Percentiles rank a stretch among this genome's conserved stretches.
phyloP scores from a whole-genome alignment of 2,329 filamentous ascomycete species.

The Stachybotrys chartarum region DNA sequence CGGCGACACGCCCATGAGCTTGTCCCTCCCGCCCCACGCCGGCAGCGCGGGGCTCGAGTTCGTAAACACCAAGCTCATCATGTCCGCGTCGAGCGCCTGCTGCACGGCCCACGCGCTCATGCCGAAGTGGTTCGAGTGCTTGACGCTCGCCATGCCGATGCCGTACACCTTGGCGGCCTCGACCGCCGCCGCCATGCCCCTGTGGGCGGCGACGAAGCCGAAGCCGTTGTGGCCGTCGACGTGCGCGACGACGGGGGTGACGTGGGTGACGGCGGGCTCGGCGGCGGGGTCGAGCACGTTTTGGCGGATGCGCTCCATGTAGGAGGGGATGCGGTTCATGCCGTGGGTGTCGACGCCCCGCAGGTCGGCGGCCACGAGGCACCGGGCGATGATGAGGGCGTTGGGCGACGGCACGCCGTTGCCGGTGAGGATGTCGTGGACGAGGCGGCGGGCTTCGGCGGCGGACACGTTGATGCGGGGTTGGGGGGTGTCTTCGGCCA shows the following conservation, averaged over 20 bases:
- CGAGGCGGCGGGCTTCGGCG: constrained; percentile 37
- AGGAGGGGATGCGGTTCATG: constrained; percentile 70
- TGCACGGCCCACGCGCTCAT: constrained; percentile 79
- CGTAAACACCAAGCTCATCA: constrained; percentile 66
- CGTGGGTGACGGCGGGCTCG: constrained; percentile 47
- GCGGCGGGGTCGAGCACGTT: constrained; percentile 59
- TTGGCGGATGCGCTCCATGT: constrained; percentile 65
- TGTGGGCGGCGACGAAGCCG: constrained; percentile 63
- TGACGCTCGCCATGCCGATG: constrained; percentile 70
- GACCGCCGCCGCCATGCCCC: constrained; percentile 61
- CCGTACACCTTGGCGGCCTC: constrained; percentile 57
- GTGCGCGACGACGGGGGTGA: constrained; percentile 65
- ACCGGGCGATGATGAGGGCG: constrained; percentile 57
- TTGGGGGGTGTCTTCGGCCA: neutral
- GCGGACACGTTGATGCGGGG: constrained; percentile 25
- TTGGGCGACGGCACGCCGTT: constrained; percentile 54
- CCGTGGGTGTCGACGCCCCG: constrained; percentile 74
- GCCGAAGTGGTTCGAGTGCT: constrained; percentile 75
- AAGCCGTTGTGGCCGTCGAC: constrained; percentile 65
- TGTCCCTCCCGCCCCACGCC: constrained; percentile 60
- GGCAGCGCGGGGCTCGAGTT: constrained; percentile 68
- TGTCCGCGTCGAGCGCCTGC: constrained; percentile 63
- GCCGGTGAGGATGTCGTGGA: constrained; percentile 46
- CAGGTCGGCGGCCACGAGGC: constrained; percentile 67
- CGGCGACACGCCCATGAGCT: constrained; percentile 67